Evolutionary conservation across 2,329 filamentous ascomycete species (phyloP).

Genomic region (Colletotrichum incanum): DNA sequence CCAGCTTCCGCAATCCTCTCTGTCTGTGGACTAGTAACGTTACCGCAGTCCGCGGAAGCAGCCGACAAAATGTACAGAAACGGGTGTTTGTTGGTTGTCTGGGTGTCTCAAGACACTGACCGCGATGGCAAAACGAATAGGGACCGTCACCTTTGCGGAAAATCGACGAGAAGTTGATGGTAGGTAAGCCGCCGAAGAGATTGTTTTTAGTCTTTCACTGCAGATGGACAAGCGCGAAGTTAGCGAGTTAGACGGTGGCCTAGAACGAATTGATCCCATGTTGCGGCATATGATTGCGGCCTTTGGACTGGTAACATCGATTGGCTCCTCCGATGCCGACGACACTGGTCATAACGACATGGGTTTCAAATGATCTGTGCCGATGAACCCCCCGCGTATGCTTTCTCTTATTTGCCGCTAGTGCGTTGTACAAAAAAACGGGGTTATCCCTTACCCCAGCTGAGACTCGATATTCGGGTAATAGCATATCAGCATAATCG

Average conservation of each 20-base stretch:
- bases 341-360: background rate
- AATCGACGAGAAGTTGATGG: background rate
- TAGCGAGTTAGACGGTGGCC: too few species aligned
- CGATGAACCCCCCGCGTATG: background rate
- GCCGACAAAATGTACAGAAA: background rate
- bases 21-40: background rate
- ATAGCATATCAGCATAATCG: background rate
- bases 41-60: too few species aligned
- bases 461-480: background rate
- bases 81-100: background rate
- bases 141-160: background rate
- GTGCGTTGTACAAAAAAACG: background rate
- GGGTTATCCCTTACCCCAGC: background rate
- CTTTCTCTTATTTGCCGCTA: background rate
- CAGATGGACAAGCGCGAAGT: background rate
- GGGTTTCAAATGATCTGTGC: conserved; percentile 2
- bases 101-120: background rate
- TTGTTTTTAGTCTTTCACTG: background rate
- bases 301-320: background rate
- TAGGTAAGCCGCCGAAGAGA: background rate
- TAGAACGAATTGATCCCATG: background rate
- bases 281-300: background rate
- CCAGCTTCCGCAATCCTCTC: background rate
- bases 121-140: background rate
- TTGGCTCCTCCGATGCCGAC: background rate